Base-by-base conservation (phyloP, 2,329 filamentous ascomycete genomes). In the Hirsutella rhossiliensis region DNA sequence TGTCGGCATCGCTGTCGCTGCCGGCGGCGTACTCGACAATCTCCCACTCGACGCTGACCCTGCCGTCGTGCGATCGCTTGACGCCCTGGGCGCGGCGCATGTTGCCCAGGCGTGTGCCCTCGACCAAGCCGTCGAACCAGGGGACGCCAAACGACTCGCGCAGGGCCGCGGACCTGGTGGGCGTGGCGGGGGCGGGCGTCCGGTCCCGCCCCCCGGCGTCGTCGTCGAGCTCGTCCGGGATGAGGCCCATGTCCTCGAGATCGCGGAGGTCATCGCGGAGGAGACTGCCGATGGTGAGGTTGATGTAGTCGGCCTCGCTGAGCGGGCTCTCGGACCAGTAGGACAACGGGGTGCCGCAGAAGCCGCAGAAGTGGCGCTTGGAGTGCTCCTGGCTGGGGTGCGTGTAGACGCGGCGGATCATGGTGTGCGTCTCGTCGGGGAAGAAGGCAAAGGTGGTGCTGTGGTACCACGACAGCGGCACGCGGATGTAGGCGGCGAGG, bases 321-420 rank as follows among this genome's bases (percentile, higher is more conserved):
- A 63, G 66, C 0, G 84, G 83, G 20, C 76, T 64, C 61, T 94
- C 88, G 40, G 80, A 82, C 87, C 87, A 95, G 54, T 82, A 87
- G 0, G 82, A 83, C 43, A 96, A 68, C 12, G 85, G 84, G 0
- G 88, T 94, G 43, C 89, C 89, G 60, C 89, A 95, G 66, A 84
- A 94, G 20, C 89, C 89, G 64, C 89, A 96, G 63, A 96, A 96
- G 52, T 87, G 77, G 41, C 86, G 79, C 58, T 83, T 79, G 1
- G 76, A 70, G 53, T 75, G 65, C 42, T 72, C 70, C 43, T 75
- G 73, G 52, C 69, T 65, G 3, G 69, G 69, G 19, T 80, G 74
- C 11, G 76, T 77, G 61, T 85, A 88, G 40, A 74, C 71, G 36
- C 81, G 76, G 45, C 77, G 78, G 57, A 88, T 88, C 42, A 69